Base-by-base conservation (phyloP, 1,139 yeast species). In the Taphrina pruni region DNA sequence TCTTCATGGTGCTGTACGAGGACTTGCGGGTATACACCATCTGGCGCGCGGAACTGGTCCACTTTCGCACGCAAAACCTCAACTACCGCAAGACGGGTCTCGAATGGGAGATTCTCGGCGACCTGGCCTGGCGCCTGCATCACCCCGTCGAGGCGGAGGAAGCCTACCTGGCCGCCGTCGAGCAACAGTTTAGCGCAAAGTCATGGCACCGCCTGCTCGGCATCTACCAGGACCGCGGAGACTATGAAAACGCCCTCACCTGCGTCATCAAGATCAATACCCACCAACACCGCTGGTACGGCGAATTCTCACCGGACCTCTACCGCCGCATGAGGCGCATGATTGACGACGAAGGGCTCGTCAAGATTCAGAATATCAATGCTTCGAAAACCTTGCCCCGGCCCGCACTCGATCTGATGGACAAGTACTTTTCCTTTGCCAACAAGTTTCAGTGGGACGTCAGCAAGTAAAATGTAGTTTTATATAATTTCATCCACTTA, bases 281-380 rank as follows among this genome's bases (percentile, higher is more conserved):
- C 26, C 94, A 98, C 97, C 90, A 92, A 77, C 98, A 92, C 79
- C 86, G 99, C 77, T 95, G 99, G 99, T 95, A 94, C 79, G 85
- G 87, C 73, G 97, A 93, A 74, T 64, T 36, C 39, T 64, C 67
- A 11, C 67, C 67, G 8, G 61, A 54, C 12, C 45, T 64, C 21
- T 48, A 26, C 35, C 43, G 67, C 8, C 54, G 61, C 8, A 64
- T 64, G 67, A 46, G 67, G 41, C 35, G 61, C n/a, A 64, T 64
- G 67, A 64, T 64, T 64, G 67, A 64, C 32, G 67, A 64, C 5
- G 67, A 64, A 36, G 67, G 67, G n/a, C 55, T 64, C 32, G 67
- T 71, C 60, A 72, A 72, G 66, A 48, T 72, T 60, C 71, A 73
- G 14, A 72, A 72, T 45, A 70, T 71, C 72, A 71, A 71, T 56